These are phyloP conservation scores for Aspergillus brasiliensis DNA, from an alignment of 2,329 filamentous ascomycete species.

Conservation along the genomic window DNA sequence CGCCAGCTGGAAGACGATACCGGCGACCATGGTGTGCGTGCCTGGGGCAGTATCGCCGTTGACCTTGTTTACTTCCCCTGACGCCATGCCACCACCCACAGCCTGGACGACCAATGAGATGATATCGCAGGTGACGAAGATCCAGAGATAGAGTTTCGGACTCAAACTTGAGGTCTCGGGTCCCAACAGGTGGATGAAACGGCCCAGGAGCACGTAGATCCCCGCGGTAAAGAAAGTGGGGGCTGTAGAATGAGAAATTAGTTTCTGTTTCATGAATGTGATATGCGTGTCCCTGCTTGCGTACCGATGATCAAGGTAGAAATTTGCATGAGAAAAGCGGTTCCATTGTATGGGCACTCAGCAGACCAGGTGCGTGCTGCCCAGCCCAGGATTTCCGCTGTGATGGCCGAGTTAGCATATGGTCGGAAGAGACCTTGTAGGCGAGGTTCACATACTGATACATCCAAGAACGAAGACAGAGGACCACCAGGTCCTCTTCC, in stretches of 20 bases:
- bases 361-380: conserved; percentile 52
- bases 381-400: conserved; percentile 53
- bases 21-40: conserved; percentile 55
- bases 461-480: conserved; percentile 40
- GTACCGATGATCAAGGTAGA: conserved; percentile 44
- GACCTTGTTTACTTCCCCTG: conserved; percentile 45
- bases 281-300: background rate
- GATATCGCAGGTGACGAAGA: conserved; percentile 57
- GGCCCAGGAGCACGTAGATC: conserved; percentile 53
- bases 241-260: conserved; percentile 23
- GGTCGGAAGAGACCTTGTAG: background rate
- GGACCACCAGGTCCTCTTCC: conserved; percentile 44
- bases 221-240: conserved; percentile 57
- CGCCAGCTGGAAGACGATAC: conserved; percentile 61
- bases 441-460: conserved; percentile 29
- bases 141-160: conserved; percentile 49
- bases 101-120: conserved; percentile 60
- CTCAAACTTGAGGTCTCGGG: conserved; percentile 47
- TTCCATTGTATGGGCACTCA: conserved; percentile 52
- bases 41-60: conserved; percentile 51
- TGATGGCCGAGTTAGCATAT: conserved; percentile 3
- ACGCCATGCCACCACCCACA: conserved; percentile 56
- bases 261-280: background rate
- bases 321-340: conserved; percentile 55
- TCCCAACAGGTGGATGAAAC: conserved; percentile 50